Evolutionary conservation across 2,329 filamentous ascomycete species (phyloP).

Genomic region (Nemania sp.): DNA sequence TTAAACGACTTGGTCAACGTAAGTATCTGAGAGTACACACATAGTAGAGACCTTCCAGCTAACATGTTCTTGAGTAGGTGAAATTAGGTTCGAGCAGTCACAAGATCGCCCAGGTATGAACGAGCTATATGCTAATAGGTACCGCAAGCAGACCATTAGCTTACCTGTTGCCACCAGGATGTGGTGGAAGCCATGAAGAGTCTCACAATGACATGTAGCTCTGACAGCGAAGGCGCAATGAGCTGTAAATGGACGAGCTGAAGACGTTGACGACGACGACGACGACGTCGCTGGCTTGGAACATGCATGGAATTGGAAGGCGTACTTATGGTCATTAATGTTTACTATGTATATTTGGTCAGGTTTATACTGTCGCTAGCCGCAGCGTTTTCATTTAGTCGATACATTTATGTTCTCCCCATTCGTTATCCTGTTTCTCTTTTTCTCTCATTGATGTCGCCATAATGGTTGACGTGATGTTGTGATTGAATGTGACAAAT

Average conservation of each 20-base stretch:
- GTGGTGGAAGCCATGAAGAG: conserved; percentile 14
- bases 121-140: conserved; percentile 3
- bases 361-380: too few species aligned
- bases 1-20: conserved; percentile 11
- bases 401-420: too few species aligned
- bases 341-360: too few species aligned
- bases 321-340: too few species aligned
- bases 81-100: conserved; percentile 9
- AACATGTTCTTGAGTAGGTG: neutral
- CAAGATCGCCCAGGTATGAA: conserved; percentile 11
- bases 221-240: neutral
- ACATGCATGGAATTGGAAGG: too few species aligned
- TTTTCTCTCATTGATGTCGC: too few species aligned
- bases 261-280: too few species aligned
- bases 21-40: neutral
- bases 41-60: neutral
- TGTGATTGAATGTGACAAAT: too few species aligned
- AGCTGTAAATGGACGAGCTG: conserved; percentile 7
- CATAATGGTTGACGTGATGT: too few species aligned
- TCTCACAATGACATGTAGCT: conserved; percentile 5
- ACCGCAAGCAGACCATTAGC: conserved; percentile 13
- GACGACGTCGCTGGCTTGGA: too few species aligned
- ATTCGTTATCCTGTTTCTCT: too few species aligned
- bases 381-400: too few species aligned
- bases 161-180: conserved; percentile 4